Conservation (phyloP, 257 asterid species). For the Fraxinus americana region DNA sequence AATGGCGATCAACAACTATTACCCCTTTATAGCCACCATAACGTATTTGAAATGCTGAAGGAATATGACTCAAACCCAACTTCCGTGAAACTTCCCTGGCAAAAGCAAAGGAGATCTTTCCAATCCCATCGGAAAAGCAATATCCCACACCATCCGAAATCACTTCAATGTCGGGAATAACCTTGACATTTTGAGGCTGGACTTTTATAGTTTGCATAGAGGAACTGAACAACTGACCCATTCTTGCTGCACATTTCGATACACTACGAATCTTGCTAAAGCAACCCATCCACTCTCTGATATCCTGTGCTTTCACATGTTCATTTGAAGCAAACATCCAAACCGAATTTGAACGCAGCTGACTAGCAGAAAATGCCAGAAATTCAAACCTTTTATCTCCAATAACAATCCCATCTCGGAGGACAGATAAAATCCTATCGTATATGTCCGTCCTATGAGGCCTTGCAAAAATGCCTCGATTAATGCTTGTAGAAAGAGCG, state of each 20-base stretch:
- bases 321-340: conserved; percentile 99
- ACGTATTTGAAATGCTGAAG: conserved; percentile 93
- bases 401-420: conserved; percentile 69
- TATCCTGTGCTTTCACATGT: conserved; percentile 59
- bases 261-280: conserved; percentile 73
- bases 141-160: conserved; percentile 65
- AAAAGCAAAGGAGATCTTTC: conserved; percentile 68
- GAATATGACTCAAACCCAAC: conserved; percentile 58
- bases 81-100: conserved; percentile 59
- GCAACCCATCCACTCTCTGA: conserved; percentile 96
- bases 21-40: conserved; percentile 98
- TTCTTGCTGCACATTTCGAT: conserved; percentile 92
- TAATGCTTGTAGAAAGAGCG: conserved; percentile 51
- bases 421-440: conserved; percentile 62
- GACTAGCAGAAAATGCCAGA: conserved; percentile 94
- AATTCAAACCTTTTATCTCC: conserved; percentile 76
- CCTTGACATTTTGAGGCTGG: conserved; percentile 47
- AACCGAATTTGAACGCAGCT: conserved; percentile 77
- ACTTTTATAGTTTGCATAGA: conserved; percentile 70
- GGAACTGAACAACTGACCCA: conserved; percentile 95
- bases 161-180: conserved; percentile 72
- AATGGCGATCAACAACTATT: conserved; percentile 61
- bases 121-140: conserved; percentile 95
- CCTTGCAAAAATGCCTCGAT: conserved; percentile 66
- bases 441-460: conserved; percentile 64